Conservation (phyloP, 1,284 basidiomycete genomes). For the Cutaneotrichosporon sp. region DNA sequence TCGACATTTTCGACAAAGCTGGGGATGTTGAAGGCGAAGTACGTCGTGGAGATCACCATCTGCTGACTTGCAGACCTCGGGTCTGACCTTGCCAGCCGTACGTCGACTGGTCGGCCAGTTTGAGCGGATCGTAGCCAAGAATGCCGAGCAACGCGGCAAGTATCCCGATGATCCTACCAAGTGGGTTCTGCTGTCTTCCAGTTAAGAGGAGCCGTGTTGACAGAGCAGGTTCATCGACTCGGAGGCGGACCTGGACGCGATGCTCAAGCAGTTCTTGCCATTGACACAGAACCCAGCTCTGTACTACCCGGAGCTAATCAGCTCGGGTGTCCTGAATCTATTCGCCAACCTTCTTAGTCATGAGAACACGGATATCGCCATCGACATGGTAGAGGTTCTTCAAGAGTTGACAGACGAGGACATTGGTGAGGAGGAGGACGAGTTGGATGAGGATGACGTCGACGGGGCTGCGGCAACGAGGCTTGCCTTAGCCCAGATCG, state of each 20-base stretch:
- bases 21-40: slow-evolving; percentile 67
- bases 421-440: slow-evolving; percentile 75
- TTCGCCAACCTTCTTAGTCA: slow-evolving; percentile 83
- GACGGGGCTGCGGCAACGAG: slow-evolving; percentile 49
- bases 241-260: slow-evolving; percentile 85
- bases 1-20: slow-evolving; percentile 71
- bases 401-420: slow-evolving; percentile 95
- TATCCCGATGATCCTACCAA: slow-evolving; percentile 85
- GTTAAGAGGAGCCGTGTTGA: not conserved
- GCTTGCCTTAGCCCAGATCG: slow-evolving; percentile 64
- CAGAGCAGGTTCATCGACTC: slow-evolving; percentile 88
- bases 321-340: slow-evolving; percentile 64
- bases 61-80: slow-evolving; percentile 5
- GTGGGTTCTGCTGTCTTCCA: slow-evolving; percentile 56
- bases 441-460: slow-evolving; percentile 62
- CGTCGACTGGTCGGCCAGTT: slow-evolving; percentile 75
- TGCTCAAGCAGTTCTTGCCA: slow-evolving; percentile 80
- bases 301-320: slow-evolving; percentile 86
- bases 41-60: slow-evolving; percentile 44
- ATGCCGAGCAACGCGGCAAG: slow-evolving; percentile 90
- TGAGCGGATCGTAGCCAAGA: slow-evolving; percentile 85
- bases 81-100: slow-evolving; percentile 65
- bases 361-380: slow-evolving; percentile 90
- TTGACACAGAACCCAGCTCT: slow-evolving; percentile 81
- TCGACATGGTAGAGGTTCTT: slow-evolving; percentile 84